phyloP scores from a whole-genome alignment of 2,329 filamentous ascomycete genomes.

The Sclerotinia minor region DNA sequence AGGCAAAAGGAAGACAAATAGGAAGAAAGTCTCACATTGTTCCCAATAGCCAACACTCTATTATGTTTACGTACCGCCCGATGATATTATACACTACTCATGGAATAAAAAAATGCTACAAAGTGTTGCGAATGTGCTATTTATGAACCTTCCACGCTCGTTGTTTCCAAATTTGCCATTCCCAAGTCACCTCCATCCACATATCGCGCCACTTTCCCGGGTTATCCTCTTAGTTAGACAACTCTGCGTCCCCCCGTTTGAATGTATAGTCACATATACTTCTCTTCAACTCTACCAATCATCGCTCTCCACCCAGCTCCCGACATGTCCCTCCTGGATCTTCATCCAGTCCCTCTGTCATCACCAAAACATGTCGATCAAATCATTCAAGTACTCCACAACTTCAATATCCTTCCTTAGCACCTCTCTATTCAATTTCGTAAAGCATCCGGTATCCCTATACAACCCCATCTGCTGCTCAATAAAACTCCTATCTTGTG shows the following conservation, averaged over 20 bases:
- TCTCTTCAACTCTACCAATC: background rate
- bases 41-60: background rate
- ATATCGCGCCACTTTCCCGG: background rate
- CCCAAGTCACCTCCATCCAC: background rate
- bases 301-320: background rate
- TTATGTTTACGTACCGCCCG: background rate
- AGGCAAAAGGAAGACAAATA: background rate
- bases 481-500: slow-evolving; percentile 40
- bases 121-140: background rate
- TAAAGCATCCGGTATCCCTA: slow-evolving; percentile 37
- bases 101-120: background rate
- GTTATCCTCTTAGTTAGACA: background rate
- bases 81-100: background rate
- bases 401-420: slow-evolving; percentile 41
- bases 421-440: slow-evolving; percentile 39
- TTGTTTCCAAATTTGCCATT: background rate
- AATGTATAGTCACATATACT: too few relatives aligned
- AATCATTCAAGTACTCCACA: slow-evolving; percentile 42
- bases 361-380: slow-evolving; percentile 35
- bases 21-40: background rate
- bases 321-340: background rate
- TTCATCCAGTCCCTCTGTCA: background rate
- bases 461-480: slow-evolving; percentile 41
- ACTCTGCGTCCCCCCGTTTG: background rate
- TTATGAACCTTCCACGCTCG: background rate